Conservation (phyloP, 2,329 filamentous ascomycete species). For the Ilyonectria robusta region DNA sequence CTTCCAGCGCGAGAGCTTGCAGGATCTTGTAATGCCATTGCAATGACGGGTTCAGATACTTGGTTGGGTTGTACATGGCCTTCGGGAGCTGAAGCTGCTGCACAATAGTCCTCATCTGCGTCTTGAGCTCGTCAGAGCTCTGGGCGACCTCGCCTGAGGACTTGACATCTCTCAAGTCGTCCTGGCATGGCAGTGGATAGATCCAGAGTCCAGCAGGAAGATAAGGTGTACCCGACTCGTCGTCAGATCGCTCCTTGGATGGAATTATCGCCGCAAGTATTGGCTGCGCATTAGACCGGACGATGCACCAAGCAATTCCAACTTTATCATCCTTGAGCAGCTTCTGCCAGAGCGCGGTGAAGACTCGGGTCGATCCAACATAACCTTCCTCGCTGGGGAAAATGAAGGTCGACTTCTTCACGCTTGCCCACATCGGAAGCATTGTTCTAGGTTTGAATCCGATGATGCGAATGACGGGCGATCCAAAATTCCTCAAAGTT, state of each 20-base stretch:
- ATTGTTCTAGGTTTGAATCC: conserved; percentile 89
- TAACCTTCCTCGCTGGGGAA: conserved; percentile 94
- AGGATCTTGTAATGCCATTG: conserved; percentile 99
- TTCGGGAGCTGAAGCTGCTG: conserved; percentile 92
- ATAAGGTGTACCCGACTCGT: conserved; percentile 75
- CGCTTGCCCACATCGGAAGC: conserved; percentile 86
- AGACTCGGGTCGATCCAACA: conserved; percentile 92
- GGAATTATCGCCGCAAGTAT: conserved; percentile 86
- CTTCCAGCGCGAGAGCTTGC: conserved; percentile 90
- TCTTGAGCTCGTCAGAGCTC: conserved; percentile 80
- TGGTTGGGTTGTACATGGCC: conserved; percentile 84
- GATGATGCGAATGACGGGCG: conserved; percentile 87
- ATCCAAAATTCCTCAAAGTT: conserved; percentile 82
- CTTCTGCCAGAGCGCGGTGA: conserved; percentile 91
- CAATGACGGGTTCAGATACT: conserved; percentile 91
- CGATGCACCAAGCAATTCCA: conserved; percentile 90
- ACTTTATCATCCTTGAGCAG: conserved; percentile 84
- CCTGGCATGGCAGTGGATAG: conserved; percentile 87
- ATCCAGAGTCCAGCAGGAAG: conserved; percentile 91
- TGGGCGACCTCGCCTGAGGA: conserved; percentile 66
- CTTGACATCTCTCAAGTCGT: conserved; percentile 86
- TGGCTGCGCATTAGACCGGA: conserved; percentile 84
- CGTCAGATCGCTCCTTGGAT: conserved; percentile 75
- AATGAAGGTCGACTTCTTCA: conserved; percentile 90
- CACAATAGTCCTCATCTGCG: conserved; percentile 85